Base-by-base conservation (phyloP, 352 stramenopile genomes). In the Globisporangium alternatum region DNA sequence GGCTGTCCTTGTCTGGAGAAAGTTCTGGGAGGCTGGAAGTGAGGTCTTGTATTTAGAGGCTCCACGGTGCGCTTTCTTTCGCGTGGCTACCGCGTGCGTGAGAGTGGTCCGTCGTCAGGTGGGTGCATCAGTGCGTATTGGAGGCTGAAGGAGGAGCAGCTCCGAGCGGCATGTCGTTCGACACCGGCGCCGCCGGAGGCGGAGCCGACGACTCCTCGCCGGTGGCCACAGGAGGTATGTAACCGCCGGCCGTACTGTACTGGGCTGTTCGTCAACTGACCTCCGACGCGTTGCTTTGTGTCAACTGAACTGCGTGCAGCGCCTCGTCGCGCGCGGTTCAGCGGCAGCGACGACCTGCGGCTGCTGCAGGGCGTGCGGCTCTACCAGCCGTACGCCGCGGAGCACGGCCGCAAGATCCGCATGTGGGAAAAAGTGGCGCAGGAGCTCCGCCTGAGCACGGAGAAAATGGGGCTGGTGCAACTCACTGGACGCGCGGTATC, bases 391-490 rank as follows among this genome's bases (percentile, higher is more conserved):
- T 81, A 76, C 39, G 67, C 72, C 6, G 78, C 78, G 3, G 70
- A 78, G 43, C 78, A 87, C 56, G 78, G 78, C 25, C 71, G 67
- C 41, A 80, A 81, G 65, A 71, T 87, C 57, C 75, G 75, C 21
- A 70, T 75, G 30, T 87, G 78, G 78, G 74, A 87, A 56, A 60
- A 73, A 17, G 64, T 87, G 6, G 78, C 78, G n/a, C 59, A 71
- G 22, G 72, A 79, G 53, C 68, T 78, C 21, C 76, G 73, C 39
- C 39, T 68, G 33, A 77, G 65, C 5, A 65, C 69, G 10, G 65
- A 69, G 37, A 73, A 74, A 54, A 57, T 76, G 17, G 66, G 61
- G 12, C 64, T 71, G 22, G 56, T 71, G 44, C 74, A 64, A 51
- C 71, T 76, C 35, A 76, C 66, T 51, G 66, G 74, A 28, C 74